Percentiles rank a stretch among this genome's conserved stretches.
Evolutionary conservation across 2,329 filamentous ascomycete species (phyloP).

Genomic region (Pestalotiopsis sp.): DNA sequence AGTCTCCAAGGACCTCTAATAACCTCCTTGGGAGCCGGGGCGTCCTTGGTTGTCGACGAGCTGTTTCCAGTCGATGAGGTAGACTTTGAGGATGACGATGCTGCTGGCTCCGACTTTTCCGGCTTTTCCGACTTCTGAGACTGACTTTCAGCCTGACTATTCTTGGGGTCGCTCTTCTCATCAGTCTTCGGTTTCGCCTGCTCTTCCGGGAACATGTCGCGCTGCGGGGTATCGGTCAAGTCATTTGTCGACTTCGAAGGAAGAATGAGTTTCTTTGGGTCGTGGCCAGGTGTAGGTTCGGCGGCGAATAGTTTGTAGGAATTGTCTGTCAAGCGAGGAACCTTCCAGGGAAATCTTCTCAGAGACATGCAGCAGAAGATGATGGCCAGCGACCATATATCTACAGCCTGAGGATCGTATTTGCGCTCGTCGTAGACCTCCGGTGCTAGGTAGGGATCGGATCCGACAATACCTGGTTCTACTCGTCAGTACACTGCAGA

Average conservation of each 20-base stretch:
- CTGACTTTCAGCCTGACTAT: not conserved
- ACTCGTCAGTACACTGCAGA: slow-evolving; percentile 7
- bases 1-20: slow-evolving; percentile 94
- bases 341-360: slow-evolving; percentile 94
- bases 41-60: slow-evolving; percentile 32
- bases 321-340: slow-evolving; percentile 87
- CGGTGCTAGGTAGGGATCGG: slow-evolving; percentile 94
- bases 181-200: slow-evolving; percentile 30
- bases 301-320: slow-evolving; percentile 93
- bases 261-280: slow-evolving; percentile 55
- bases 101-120: slow-evolving; percentile 18
- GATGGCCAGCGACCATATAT: slow-evolving; percentile 98
- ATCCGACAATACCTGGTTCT: slow-evolving; percentile 65
- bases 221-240: slow-evolving; percentile 39
- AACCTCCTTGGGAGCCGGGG: slow-evolving; percentile 62
- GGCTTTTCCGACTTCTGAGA: not conserved
- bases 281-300: slow-evolving; percentile 75
- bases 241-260: slow-evolving; percentile 49
- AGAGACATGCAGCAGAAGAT: slow-evolving; percentile 99
- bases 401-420: slow-evolving; percentile 91
- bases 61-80: slow-evolving; percentile 23
- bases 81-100: not conserved
- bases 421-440: slow-evolving; percentile 94
- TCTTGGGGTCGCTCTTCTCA: slow-evolving; percentile 17
- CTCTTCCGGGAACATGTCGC: slow-evolving; percentile 40